Percentiles rank a stretch among this genome's conserved stretches.
phyloP scores from a whole-genome alignment of 2,329 filamentous ascomycete genomes.

The Talaromyces sp. region DNA sequence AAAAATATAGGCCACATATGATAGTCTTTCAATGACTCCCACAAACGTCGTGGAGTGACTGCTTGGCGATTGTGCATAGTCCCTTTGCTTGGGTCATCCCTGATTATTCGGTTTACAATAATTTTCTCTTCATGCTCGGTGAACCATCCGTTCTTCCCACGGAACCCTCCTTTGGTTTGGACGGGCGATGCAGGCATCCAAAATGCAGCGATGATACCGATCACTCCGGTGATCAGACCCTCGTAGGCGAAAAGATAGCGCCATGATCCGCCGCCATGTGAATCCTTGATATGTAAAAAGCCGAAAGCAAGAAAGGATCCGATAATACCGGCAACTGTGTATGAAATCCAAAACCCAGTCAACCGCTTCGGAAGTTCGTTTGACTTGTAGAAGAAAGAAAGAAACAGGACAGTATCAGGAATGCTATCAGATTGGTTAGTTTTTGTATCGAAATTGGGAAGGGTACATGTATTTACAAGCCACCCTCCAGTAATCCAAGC shows the following conservation, averaged over 20 bases:
- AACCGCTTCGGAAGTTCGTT: conserved; percentile 1
- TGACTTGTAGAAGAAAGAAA: conserved; percentile 4
- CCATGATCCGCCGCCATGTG: conserved; percentile 6
- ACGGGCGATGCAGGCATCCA: conserved; percentile 38
- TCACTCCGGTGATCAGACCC: conserved; percentile 1
- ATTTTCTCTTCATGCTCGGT: conserved; percentile 56
- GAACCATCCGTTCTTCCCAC: conserved; percentile 43
- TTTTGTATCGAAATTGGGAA: not conserved
- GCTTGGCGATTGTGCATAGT: conserved; percentile 54
- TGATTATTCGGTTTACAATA: conserved; percentile 60
- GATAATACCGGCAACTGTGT: not conserved
- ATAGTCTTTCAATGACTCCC: conserved; percentile 50
- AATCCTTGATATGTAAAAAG: conserved; percentile 10
- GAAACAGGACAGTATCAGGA: conserved; percentile 6
- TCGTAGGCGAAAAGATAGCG: conserved; percentile 13
- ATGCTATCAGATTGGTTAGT: not conserved
- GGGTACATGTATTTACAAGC: not conserved
- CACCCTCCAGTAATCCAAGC: conserved; percentile 42
- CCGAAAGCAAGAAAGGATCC: conserved; percentile 8
- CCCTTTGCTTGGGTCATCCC: conserved; percentile 51
- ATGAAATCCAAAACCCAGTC: conserved; percentile 12
- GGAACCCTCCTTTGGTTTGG: conserved; percentile 36
- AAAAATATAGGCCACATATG: conserved; percentile 46
- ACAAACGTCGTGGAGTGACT: conserved; percentile 46
- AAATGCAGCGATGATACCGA: conserved; percentile 31